Base-by-base conservation (phyloP, 2,329 filamentous ascomycete genomes). In the Ceratocystis lukuohia region DNA sequence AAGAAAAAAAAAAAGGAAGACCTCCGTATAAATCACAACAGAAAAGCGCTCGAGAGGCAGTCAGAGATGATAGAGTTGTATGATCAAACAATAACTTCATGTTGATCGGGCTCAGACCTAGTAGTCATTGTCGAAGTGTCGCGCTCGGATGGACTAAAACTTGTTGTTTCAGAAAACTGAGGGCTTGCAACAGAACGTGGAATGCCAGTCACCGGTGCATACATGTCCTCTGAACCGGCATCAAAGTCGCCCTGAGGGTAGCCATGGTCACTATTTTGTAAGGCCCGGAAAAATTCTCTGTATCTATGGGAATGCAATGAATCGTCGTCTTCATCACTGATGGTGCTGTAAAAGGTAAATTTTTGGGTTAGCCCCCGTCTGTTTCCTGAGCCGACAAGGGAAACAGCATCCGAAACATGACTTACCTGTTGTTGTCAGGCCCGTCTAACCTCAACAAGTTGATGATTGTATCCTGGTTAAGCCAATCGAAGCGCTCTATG, bases 401-500 rank as follows among this genome's bases (percentile, higher is more conserved):
- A 48, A 63, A 50, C 15, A 28, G 7, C 7, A 28, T 28, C 15
- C 37, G 10, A 30, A 63, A 20, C 41, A 48, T 63, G 50, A 46
- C 64, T 61, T 61, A 65, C 64, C 48, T 25, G 41, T 59, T 41
- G 12, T 15, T 57, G 12, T 37, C 37, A 61, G 20, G 20, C 41
- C 56, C 64, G 25, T 65, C 64, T 17, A 28, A 41, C 22, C 17
- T 33, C 5, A 63, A 25, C 12, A 65, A 20, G 41, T 3, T 45
- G 1, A 61, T 20, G n/a, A 65, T 22, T 22, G 37, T 44, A 33
- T 65, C 53, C 10, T 66, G 65, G 12, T 45, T 61, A n/a, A 67
- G 63, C 57, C 63, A 67, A 12, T 61, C 57, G 46, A 67, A 64
- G 17, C 57, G 66, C 59, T 67, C 66, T 33, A 67, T 46, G n/a